Percentiles rank a stretch among this genome's conserved stretches.
Evolutionary conservation across 371 early-diverging fungal genomes (phyloP).

Genomic region (Catenaria anguillulae): DNA sequence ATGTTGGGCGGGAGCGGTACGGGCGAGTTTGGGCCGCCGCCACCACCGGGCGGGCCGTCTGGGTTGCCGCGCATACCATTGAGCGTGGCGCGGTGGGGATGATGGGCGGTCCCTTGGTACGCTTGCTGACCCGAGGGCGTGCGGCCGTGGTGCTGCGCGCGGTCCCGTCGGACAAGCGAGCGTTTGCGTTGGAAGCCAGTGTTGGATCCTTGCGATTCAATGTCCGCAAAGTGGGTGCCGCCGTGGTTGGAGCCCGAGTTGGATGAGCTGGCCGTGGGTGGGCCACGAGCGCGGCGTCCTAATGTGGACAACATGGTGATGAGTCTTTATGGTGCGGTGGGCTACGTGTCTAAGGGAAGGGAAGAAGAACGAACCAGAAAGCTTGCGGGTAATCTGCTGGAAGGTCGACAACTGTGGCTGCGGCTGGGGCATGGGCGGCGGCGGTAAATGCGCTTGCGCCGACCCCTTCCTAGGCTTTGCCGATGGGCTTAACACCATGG

Average conservation of each 20-base stretch:
- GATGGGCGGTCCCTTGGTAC: neutral
- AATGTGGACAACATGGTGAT: too few species aligned
- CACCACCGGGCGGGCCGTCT: neutral
- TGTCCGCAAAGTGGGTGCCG: neutral
- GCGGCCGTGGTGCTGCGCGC: neutral
- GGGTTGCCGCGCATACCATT: neutral
- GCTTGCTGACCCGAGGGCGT: too few species aligned
- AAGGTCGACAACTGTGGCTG: neutral
- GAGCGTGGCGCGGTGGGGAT: neutral
- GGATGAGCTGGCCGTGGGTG: neutral
- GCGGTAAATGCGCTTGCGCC: too few species aligned
- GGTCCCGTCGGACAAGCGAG: neutral
- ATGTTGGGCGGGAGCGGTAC: neutral
- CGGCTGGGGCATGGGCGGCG: too few species aligned
- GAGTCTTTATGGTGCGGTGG: too few species aligned
- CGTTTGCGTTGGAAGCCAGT: neutral
- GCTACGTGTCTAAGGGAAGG: too few species aligned
- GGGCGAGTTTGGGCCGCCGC: neutral
- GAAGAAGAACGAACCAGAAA: neutral
- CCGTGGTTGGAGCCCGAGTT: too few species aligned
- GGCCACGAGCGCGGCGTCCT: neutral
- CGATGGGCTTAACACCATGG: neutral
- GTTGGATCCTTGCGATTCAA: neutral
- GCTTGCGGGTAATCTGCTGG: neutral
- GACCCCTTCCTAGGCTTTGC: neutral